Evolutionary conservation across 1,139 yeast genomes (phyloP), one percentile per base, ranked within the genome.

Genomic region (Candida pseudoviswanathii): DNA sequence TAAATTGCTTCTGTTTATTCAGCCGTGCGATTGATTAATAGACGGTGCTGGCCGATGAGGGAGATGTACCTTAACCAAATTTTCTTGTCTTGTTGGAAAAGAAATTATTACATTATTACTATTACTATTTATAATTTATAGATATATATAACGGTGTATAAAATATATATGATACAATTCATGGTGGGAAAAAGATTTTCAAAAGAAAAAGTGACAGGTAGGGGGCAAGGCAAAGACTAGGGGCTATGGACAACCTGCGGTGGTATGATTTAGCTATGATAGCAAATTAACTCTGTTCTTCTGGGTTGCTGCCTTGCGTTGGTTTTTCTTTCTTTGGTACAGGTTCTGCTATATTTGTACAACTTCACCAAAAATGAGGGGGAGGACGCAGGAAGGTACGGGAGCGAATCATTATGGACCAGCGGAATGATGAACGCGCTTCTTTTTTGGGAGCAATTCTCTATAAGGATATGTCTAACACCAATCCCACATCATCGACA

Each of bases 401-500:
- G 16, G 16, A 16, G 16, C 16, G 16, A 16, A 16, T 16, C 16
- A 16, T 16, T 16, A 16, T 16, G 16, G 16, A 16, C 16, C 16
- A 16, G 16, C 16, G 16, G 16, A 16, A 16, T 16, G 16, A 16
- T 16, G 16, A 16, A 16, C 16, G 16, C 26, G 41, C 41, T 38
- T 27, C 30, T 27, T 27, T 27, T 38, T 38, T 38, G 11, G 5
- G 39, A 7, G 24, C 26, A 36, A 16, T 33, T 22, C 9, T 41
- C 53, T 57, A 66, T 51, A 68, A 55, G 27, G 84, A 81, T 48
- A 90, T 89, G 70, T 91, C 98, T 60, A 92, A 77, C 34, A 92
- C 95, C 56, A 85, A 70, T 38, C 91, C 84, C 43, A 92, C 95
- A 68, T 92, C 96, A 57, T 85, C 86, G 45, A 91, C 96, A 54